Percentiles rank a stretch among this genome's conserved stretches.
These are phyloP conservation scores for Hypoxylon sp. DNA, from an alignment of 2,329 filamentous ascomycete species.

Conservation along the genomic window DNA sequence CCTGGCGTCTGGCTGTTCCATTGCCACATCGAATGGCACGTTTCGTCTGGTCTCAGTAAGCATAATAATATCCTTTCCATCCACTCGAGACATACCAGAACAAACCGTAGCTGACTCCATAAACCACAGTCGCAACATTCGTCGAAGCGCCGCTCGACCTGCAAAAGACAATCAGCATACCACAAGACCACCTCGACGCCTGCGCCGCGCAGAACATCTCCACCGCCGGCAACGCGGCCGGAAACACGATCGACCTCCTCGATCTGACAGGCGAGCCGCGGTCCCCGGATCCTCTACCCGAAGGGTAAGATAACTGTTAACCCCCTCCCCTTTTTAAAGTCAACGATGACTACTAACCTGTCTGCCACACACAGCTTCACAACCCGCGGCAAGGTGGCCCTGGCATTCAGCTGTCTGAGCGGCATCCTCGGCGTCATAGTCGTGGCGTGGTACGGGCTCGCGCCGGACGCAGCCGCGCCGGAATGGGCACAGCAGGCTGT, in stretches of 20 bases:
- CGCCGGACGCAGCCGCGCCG: conserved; percentile 35
- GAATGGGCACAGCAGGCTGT: conserved; percentile 16
- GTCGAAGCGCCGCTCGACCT: conserved; percentile 70
- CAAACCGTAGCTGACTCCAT: conserved; percentile 5
- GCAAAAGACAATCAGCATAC: conserved; percentile 68
- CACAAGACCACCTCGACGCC: conserved; percentile 63
- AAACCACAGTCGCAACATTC: conserved; percentile 61
- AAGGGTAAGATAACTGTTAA: conserved; percentile 58
- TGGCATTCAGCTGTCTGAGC: conserved; percentile 75
- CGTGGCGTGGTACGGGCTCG: conserved; percentile 73
- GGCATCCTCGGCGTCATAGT: conserved; percentile 74
- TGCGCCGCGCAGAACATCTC: conserved; percentile 64
- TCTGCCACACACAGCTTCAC: conserved; percentile 73
- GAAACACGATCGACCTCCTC: conserved; percentile 69
- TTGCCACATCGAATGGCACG: conserved; percentile 84
- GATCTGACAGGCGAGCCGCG: conserved; percentile 70
- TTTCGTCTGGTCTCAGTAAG: conserved; percentile 66
- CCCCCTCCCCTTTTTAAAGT: not conserved
- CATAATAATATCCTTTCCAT: too few species aligned
- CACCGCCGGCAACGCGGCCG: conserved; percentile 76
- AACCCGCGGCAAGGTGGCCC: conserved; percentile 73
- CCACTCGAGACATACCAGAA: too few species aligned
- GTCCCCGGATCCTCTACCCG: conserved; percentile 65
- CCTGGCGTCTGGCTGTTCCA: conserved; percentile 78
- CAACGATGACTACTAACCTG: too few species aligned